Conservation (phyloP, 106 monocot species). For the Gastrodia elata region DNA sequence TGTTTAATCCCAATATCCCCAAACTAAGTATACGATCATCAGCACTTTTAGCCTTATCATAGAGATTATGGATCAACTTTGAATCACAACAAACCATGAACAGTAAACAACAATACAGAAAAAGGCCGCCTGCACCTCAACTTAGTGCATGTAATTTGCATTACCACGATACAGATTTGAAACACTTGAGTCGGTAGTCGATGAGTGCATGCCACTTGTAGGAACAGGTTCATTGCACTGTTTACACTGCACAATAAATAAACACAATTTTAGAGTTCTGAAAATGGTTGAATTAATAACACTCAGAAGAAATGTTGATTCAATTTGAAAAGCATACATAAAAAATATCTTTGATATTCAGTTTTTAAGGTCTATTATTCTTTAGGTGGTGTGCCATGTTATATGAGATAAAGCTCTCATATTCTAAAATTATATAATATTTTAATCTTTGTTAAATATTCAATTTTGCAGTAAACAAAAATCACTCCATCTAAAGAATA, state of each 20-base stretch:
- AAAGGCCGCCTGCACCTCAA: neutral
- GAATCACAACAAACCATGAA: neutral
- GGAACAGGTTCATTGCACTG: conserved; percentile 61
- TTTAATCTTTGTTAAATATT: too few relatives aligned
- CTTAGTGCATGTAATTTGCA: neutral
- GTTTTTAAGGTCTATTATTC: too few relatives aligned
- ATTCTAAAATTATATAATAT: too few relatives aligned
- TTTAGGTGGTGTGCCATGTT: too few relatives aligned
- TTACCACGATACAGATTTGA: conserved; percentile 74
- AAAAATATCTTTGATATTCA: neutral
- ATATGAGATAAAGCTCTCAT: too few relatives aligned
- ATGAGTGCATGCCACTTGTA: conserved; percentile 32
- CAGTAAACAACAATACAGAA: neutral
- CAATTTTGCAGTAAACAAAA: too few relatives aligned
- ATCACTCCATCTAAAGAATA: too few relatives aligned
- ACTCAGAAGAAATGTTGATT: neutral
- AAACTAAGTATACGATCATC: neutral
- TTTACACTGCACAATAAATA: conserved; percentile 61
- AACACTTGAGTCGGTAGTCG: conserved; percentile 29
- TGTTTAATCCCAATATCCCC: neutral
- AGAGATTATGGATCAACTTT: neutral
- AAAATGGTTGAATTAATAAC: neutral
- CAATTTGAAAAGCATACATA: neutral
- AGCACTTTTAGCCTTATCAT: neutral
- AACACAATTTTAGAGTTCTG: neutral